These are phyloP conservation scores for Pisolithus thermaeus DNA, from an alignment of 1,284 basidiomycete genomes.

Conservation along the genomic window DNA sequence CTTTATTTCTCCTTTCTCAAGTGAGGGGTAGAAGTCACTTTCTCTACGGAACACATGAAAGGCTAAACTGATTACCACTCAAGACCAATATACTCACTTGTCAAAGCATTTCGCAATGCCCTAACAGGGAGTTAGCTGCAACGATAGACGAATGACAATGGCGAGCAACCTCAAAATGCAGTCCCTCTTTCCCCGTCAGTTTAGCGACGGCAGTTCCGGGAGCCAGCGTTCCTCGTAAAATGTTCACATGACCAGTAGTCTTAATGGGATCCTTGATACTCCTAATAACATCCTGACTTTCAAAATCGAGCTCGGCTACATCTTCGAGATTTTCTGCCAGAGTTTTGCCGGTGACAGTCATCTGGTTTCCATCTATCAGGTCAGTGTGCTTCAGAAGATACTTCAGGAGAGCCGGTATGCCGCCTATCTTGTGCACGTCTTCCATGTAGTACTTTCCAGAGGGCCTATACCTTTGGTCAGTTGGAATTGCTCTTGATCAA, in stretches of 20 bases:
- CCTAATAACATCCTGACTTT: slow-evolving; percentile 79
- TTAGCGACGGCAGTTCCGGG: slow-evolving; percentile 93
- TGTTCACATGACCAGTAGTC: slow-evolving; percentile 85
- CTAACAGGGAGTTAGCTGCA: slow-evolving; percentile 27
- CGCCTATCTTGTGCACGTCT: slow-evolving; percentile 89
- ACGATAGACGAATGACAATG: not conserved
- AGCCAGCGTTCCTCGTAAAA: slow-evolving; percentile 86
- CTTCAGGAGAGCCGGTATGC: slow-evolving; percentile 77
- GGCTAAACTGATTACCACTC: slow-evolving; percentile 2
- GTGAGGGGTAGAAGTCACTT: slow-evolving; percentile 77
- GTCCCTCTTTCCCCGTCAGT: slow-evolving; percentile 94
- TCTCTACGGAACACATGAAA: slow-evolving; percentile 42
- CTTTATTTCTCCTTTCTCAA: slow-evolving; percentile 81
- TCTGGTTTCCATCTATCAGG: slow-evolving; percentile 83
- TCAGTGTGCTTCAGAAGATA: slow-evolving; percentile 86
- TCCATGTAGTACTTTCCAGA: slow-evolving; percentile 97
- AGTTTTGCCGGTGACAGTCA: slow-evolving; percentile 94
- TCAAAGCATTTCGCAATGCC: slow-evolving; percentile 77
- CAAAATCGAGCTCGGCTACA: slow-evolving; percentile 71
- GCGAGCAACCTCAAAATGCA: slow-evolving; percentile 67
- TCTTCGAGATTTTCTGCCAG: slow-evolving; percentile 88
- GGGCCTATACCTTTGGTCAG: slow-evolving; percentile 46
- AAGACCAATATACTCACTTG: slow-evolving; percentile 33
- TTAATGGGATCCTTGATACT: slow-evolving; percentile 86
- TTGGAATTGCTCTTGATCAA: not conserved